Base-by-base conservation (phyloP, 306 rosid species). In the Rosa multiflora region DNA sequence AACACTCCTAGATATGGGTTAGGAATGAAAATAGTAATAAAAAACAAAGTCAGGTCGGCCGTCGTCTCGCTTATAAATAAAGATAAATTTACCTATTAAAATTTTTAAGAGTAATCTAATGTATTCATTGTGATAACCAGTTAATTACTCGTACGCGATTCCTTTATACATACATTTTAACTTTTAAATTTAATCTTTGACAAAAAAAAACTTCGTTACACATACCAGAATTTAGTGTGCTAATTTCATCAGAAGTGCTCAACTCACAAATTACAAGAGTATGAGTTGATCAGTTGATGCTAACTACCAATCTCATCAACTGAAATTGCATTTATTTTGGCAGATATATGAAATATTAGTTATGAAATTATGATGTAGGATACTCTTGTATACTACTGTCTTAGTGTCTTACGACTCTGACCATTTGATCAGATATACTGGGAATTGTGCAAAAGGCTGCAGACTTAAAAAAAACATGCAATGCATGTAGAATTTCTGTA, bases 371-470 rank as follows among this genome's bases (percentile, higher is more conserved):
- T 63, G 18, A 59, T 0, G 5, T 4, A 10, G 67, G 39, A 21
- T 61, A 59, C 37, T 59, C 13, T 47, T 47, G 14, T 47, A 10
- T 59, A 21, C 10, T n/a, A 1, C 4, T 26, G 23, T 9, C 32
- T 29, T 29, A 53, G 12, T 39, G 37, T 74, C 52, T 12, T 56
- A 56, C n/a, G n/a, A n/a, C n/a, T n/a, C n/a, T n/a, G n/a, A n/a
- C n/a, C 39, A 74, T 42, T 4, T 46, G 68, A 74, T 74, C 53
- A 42, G 39, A 61, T 61, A 26, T 42, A 21, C 14, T 42, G 68
- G 58, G 69, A 74, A 74, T 56, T 40, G 69, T 74, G 78, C 55
- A 56, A 10, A 61, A 23, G 55, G 20, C 78, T 58, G 68, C 69
- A 6, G 68, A 21, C 37, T 4, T 58, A 14, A 12, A 23, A 56